Evolutionary conservation across 1,284 basidiomycete genomes (phyloP).

Genomic region (Moesziomyces globuligerus): DNA sequence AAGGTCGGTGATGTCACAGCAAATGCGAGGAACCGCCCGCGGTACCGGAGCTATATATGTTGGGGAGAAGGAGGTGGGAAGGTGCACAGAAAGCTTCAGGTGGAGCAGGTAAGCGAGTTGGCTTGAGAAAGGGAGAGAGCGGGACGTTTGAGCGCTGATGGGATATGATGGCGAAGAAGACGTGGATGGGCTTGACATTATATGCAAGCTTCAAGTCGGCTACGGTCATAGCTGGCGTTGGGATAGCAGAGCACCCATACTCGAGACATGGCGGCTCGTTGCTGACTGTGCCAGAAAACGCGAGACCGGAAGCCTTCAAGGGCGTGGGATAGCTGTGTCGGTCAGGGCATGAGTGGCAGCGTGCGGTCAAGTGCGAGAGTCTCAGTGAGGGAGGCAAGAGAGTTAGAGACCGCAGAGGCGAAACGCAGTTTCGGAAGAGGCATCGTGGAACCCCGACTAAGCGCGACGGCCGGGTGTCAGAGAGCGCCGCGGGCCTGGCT

Average conservation of each 20-base stretch:
- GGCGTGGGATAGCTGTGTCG: not conserved
- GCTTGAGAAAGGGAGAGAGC: not conserved
- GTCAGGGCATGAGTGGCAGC: not conserved
- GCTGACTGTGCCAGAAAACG: conserved; percentile 19
- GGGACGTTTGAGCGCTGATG: not conserved
- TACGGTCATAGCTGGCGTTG: conserved; percentile 13
- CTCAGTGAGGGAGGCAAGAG: not conserved
- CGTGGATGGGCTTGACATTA: conserved; percentile 8
- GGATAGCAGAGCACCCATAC: conserved; percentile 1
- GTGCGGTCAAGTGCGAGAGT: too few species aligned
- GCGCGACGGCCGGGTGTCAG: conserved; percentile 5
- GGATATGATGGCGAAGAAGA: not conserved
- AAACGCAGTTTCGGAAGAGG: not conserved
- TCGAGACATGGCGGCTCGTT: not conserved
- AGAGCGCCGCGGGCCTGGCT: not conserved
- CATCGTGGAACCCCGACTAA: conserved; percentile 2
- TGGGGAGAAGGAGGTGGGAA: not conserved
- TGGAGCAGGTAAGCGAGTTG: not conserved
- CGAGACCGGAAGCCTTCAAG: not conserved
- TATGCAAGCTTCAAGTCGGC: conserved; percentile 19
- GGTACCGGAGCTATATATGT: conserved; percentile 13
- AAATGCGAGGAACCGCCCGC: conserved; percentile 17
- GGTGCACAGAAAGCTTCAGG: not conserved
- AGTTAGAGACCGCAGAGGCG: not conserved
- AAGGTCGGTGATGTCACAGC: not conserved